These are phyloP conservation scores for Kandelia obovata DNA, from an alignment of 345 rosid species.

Conservation along the genomic window DNA sequence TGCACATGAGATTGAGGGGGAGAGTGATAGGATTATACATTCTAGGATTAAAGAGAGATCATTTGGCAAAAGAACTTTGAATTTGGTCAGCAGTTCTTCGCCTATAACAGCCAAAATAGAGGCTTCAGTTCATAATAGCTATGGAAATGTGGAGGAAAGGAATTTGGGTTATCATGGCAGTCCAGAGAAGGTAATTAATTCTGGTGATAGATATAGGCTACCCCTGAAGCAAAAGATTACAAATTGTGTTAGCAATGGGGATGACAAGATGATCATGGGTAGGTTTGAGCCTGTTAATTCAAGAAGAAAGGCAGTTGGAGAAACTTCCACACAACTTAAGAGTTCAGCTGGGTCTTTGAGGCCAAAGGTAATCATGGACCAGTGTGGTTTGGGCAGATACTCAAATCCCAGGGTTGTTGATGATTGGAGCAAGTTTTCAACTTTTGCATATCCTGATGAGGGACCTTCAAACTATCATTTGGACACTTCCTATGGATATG, in stretches of 20 bases:
- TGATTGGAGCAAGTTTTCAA: constrained; percentile 5
- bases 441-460: constrained; percentile 17
- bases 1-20: constrained; percentile 13
- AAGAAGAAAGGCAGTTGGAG: constrained; percentile 16
- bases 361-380: constrained; percentile 14
- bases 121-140: constrained; percentile 8
- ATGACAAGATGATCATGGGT: constrained; percentile 9
- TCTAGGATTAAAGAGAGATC: constrained; percentile 19
- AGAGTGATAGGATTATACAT: constrained; percentile 8
- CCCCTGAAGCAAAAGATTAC: constrained; percentile 18
- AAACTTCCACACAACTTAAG: constrained; percentile 6
- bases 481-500: constrained; percentile 19
- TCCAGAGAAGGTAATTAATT: constrained; percentile 10
- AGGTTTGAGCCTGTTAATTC: constrained; percentile 22
- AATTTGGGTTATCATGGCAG: constrained; percentile 5
- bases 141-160: constrained; percentile 11
- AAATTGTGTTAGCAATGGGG: constrained; percentile 10
- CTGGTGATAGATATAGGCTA: constrained; percentile 8
- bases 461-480: constrained; percentile 27
- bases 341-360: constrained; percentile 15
- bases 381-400: constrained; percentile 11
- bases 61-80: constrained; percentile 11
- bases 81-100: constrained; percentile 3
- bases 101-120: constrained; percentile 8
- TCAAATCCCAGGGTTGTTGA: background rate